These are phyloP conservation scores for Amanita rubescens DNA, from an alignment of 768 basidiomycete species.

Conservation along the genomic window DNA sequence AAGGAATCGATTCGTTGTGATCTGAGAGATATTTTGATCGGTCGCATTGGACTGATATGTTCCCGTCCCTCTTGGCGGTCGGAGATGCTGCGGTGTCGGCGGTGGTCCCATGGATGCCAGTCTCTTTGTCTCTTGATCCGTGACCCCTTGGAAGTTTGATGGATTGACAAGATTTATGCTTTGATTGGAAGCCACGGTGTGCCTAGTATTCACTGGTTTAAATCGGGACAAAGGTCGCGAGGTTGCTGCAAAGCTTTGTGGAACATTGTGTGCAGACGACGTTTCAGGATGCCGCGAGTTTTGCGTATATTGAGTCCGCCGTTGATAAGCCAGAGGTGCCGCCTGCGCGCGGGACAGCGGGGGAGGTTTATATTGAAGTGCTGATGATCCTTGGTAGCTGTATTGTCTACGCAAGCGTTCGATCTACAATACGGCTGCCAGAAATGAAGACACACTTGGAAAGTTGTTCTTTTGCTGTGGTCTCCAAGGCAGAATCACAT, in stretches of 20 bases:
- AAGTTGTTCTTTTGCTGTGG: background rate
- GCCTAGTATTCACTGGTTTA: background rate
- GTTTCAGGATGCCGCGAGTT: slow-evolving; percentile 16
- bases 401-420: slow-evolving; percentile 44
- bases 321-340: slow-evolving; percentile 31
- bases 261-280: slow-evolving; percentile 9
- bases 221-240: slow-evolving; percentile 1
- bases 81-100: slow-evolving; percentile 38
- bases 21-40: background rate
- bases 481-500: background rate
- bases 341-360: slow-evolving; percentile 36
- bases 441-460: background rate
- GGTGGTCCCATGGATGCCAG: slow-evolving; percentile 44
- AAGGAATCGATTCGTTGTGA: slow-evolving; percentile 6
- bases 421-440: slow-evolving; percentile 6
- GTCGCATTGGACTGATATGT: background rate
- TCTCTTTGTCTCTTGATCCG: slow-evolving; percentile 16
- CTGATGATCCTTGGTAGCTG: slow-evolving; percentile 48
- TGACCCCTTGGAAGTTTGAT: background rate
- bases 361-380: slow-evolving; percentile 31
- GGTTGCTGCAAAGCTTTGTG: background rate
- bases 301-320: slow-evolving; percentile 19
- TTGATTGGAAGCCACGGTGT: slow-evolving; percentile 7
- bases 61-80: slow-evolving; percentile 14
- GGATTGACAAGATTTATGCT: slow-evolving; percentile 9